Base-by-base conservation (phyloP, 768 basidiomycete genomes). In the Porpolomopsis calyptriformis region DNA sequence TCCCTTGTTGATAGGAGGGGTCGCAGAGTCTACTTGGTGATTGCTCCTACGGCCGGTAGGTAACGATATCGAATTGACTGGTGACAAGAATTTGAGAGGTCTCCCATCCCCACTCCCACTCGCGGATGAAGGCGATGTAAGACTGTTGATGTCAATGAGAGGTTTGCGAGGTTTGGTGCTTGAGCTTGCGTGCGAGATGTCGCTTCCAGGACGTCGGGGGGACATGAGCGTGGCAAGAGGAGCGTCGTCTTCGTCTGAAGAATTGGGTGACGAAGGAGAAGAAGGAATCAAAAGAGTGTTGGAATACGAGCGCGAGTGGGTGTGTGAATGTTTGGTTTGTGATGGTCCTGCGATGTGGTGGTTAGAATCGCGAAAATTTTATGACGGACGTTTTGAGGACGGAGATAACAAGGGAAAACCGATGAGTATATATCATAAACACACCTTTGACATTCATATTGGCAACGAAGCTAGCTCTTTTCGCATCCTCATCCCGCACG, bases 201-300 rank as follows among this genome's bases (percentile, higher is more conserved):
- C 70, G 51, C 80, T 83, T 14, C 80, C 82, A 12, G 85, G 83
- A 27, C 85, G 71, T 40, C 68, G 72, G 9, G 85, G 83, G 0
- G 68, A 67, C 5, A 83, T 63, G 27, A 85, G 66, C 1, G 65
- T 69, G 1, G 81, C 78, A 27, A 89, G 68, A 10, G 85, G 85
- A 1, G 77, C 73, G 52, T 80, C 68, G 48, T 82, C 74, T 43
- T 76, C 77, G 26, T 36, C 16, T 34, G 26, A 37, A 9, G 22
- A 10, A 25, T 16, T 16, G 45, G 43, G 25, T 35, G 25, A 23
- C 24, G 23, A 35, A 29, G 34, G 43, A 26, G 43, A 39, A 19
- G 43, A 47, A 40, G n/a, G 43, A 33, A 24, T 14, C 14, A n/a
- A 9, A 20, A 7, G 16, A 20, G 42, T 18, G 27, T 26, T 14